Evolutionary conservation across 2,329 filamentous ascomycete species (phyloP), one percentile per base, ranked within the genome.

Genomic region (Clarireedia hainanense): DNA sequence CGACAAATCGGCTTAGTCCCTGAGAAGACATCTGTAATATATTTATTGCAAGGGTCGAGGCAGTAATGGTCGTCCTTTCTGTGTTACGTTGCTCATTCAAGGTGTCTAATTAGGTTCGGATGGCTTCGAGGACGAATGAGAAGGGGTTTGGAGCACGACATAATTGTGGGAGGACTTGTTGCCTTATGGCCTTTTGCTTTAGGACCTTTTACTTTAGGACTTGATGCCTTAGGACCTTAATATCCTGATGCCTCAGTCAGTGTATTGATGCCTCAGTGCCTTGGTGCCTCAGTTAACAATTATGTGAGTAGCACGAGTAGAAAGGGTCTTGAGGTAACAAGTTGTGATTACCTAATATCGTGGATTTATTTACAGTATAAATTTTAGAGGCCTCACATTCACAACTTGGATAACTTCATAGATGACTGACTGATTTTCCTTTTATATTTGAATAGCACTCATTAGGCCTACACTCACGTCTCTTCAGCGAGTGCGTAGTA

Each of bases 1-100:
- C 58, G 42, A 57, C 23, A 15, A 54, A 54, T 23, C 52, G 42
- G 40, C 60, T 47, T 26, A 52, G 45, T 23, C 15, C 45, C 36
- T 53, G 23, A 50, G 36, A 39, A 46, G 52, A 20, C 55, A 55
- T 57, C 24, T 52, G 23, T 50, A 23, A 45, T 30, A 30, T 20
- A 12, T 50, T 24, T 24, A n/a, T 42, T 43, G 17, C 52, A 48
- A 39, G 52, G 51, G 15, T 7, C 1, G 47, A 30, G 39, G 39
- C 1, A 49, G 27, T 10, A 20, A 17, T 53, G 50, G 30, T 37
- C 27, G 42, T n/a, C 37, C 37, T 39, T 37, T 26, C 30, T 17
- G 42, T 47, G 42, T 52, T 20, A 52, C 50, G 6, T 47, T 37
- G 7, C 30, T 34, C 30, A 9, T 42, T 34, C 26, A 27, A 43